Evolutionary conservation across 2,329 filamentous ascomycete species (phyloP).

Genomic region (Fusarium longipes): DNA sequence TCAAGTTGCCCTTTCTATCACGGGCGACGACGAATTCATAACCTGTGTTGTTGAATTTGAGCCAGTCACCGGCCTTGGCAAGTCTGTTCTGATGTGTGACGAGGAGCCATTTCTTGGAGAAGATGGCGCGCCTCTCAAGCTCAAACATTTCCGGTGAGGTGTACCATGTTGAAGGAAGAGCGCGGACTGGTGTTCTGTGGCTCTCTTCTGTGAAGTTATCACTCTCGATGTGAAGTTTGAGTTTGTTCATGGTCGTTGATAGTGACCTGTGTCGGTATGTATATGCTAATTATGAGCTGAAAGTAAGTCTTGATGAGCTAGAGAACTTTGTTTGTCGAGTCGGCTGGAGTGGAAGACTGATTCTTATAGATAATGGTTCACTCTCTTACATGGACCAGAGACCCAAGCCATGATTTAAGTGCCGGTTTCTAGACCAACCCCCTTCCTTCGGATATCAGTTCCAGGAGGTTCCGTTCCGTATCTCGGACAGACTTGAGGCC

Average conservation of each 20-base stretch:
- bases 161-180: slow-evolving; percentile 65
- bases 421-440: not conserved
- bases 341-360: not conserved
- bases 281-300: not conserved
- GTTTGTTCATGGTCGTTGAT: slow-evolving; percentile 8
- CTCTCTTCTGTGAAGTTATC: slow-evolving; percentile 28
- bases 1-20: slow-evolving; percentile 56
- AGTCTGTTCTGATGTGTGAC: slow-evolving; percentile 64
- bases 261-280: not conserved
- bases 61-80: slow-evolving; percentile 64
- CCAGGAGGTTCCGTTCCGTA: not conserved
- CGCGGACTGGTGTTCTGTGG: slow-evolving; percentile 37
- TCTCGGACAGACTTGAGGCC: not conserved
- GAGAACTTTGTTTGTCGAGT: not conserved
- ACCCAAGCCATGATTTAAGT: not conserved
- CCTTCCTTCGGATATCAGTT: not conserved
- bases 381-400: not conserved
- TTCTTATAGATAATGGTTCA: not conserved
- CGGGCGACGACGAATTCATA: slow-evolving; percentile 63
- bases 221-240: slow-evolving; percentile 23
- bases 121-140: slow-evolving; percentile 66
- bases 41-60: slow-evolving; percentile 64
- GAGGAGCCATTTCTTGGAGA: slow-evolving; percentile 66
- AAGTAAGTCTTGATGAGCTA: not conserved
- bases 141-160: slow-evolving; percentile 63